A percentile compares a stretch with the other conserved stretches of the same genome.
phyloP scores from a whole-genome alignment of 148 eudicot species.

The Chenopodium berlandieri region DNA sequence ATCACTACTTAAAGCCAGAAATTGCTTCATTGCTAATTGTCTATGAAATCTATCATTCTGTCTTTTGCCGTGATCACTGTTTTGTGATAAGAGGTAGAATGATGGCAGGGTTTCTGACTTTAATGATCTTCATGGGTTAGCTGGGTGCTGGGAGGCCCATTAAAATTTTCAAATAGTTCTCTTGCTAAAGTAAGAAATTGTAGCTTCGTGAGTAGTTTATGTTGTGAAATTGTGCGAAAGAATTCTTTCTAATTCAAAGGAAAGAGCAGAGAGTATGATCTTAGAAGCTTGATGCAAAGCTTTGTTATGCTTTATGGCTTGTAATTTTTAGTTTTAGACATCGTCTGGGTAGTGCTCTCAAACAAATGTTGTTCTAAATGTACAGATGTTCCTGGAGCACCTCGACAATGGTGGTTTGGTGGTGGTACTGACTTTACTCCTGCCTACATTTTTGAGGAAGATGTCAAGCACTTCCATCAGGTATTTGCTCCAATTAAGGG shows the following conservation, averaged over 20 bases:
- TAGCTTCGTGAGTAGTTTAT: not conserved
- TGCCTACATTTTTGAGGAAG: slow-evolving; percentile 94
- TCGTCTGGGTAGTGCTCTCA: not conserved
- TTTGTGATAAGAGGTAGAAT: not conserved
- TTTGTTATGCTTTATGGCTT: not conserved
- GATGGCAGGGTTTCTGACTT: not conserved
- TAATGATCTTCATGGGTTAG: not conserved
- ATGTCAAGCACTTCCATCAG: slow-evolving; percentile 93
- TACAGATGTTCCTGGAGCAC: slow-evolving; percentile 94
- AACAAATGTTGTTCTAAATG: slow-evolving; percentile 16
- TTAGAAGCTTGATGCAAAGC: not conserved
- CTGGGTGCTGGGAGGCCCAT: not conserved
- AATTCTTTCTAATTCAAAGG: not conserved
- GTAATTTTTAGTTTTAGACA: not conserved
- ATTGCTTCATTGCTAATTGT: not conserved
- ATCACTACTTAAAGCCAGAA: not conserved
- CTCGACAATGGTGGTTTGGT: slow-evolving; percentile 99
- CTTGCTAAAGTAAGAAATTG: not conserved
- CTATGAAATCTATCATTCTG: too few species aligned
- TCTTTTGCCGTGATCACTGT: not conserved
- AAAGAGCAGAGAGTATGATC: not conserved
- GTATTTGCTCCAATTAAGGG: slow-evolving; percentile 35
- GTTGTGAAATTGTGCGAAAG: not conserved
- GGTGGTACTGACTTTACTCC: slow-evolving; percentile 99
- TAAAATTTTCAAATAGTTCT: too few species aligned